Base-by-base conservation (phyloP, 208 protist genomes). In the Acanthamoeba culbertsoni region DNA sequence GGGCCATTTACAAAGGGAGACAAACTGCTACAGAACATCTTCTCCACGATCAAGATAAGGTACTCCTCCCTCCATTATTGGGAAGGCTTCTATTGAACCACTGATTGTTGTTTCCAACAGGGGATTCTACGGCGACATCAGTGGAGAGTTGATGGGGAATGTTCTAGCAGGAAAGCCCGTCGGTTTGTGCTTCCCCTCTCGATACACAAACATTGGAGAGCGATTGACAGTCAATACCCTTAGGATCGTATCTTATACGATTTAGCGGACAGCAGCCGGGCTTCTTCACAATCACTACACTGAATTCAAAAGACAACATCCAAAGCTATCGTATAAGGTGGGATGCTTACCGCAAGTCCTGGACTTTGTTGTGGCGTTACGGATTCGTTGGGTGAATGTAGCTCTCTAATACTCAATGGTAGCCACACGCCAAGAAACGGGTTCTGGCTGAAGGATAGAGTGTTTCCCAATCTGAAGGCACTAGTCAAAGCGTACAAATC, bases 211-310 rank as follows among this genome's bases (percentile, higher is more conserved):
- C n/a, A n/a, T n/a, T n/a, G n/a, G n/a, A n/a, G n/a, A n/a, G n/a
- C n/a, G n/a, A n/a, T n/a, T n/a, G n/a, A n/a, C n/a, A n/a, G n/a
- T n/a, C n/a, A n/a, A n/a, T n/a, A n/a, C n/a, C 16, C 59, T 14
- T 12, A 59, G 77, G 77, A 1, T n/a, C 26, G 6, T 89, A 89
- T 31, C 35, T 89, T 10, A 89, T 89, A 7, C 79, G 79, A 1
- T 89, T 89, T 51, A 89, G 79, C 33, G 45, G 51, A 28, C 79
- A 65, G 23, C 79, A 89, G 10, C 73, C 73, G 40, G 79, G 79
- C 51, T 89, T 46, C 51, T 89, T 89, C 53, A 89, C 79, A 23
- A 89, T 89, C 79, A 89, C 14, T 12, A 45, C 79, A 0, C 45
- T 62, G 18, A 8, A 18, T 43, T 45, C 51, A 43, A 89, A 89